Evolutionary conservation across 495 filamentous ascomycete genomes (phyloP).

Genomic region (Friedmanniomyces endolithicus): DNA sequence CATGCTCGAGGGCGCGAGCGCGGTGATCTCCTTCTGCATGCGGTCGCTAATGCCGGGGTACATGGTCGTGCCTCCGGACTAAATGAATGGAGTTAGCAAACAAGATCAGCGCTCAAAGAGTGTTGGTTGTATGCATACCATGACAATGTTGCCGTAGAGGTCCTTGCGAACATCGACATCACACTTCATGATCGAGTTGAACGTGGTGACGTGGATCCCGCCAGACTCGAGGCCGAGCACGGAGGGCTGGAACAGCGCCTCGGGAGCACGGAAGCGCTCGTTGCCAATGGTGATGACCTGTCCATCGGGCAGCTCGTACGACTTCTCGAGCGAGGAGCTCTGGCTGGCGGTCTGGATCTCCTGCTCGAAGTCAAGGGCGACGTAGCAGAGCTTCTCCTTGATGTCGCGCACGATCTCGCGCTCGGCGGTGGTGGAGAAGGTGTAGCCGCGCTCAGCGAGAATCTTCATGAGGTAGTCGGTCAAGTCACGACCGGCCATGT

Average conservation of each 20-base stretch:
- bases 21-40: slow-evolving; percentile 99
- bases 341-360: slow-evolving; percentile 99
- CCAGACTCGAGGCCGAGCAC: slow-evolving; percentile 96
- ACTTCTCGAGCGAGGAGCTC: slow-evolving; percentile 97
- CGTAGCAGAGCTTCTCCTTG: slow-evolving; percentile 99
- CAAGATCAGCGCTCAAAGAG: no score
- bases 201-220: slow-evolving; percentile 98
- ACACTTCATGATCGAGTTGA: slow-evolving; percentile 99
- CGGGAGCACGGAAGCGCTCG: slow-evolving; percentile 98
- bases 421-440: slow-evolving; percentile 99
- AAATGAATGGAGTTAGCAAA: slow-evolving; percentile 17
- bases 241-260: slow-evolving; percentile 98
- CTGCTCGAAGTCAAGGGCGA: slow-evolving; percentile 98
- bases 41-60: slow-evolving; percentile 99
- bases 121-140: slow-evolving; percentile 47
- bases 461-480: slow-evolving; percentile 99
- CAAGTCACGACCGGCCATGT: slow-evolving; percentile 99
- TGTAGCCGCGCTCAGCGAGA: slow-evolving; percentile 95
- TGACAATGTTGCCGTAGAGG: slow-evolving; percentile 99
- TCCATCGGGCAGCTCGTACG: slow-evolving; percentile 97
- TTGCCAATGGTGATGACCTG: slow-evolving; percentile 99
- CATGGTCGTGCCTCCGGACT: slow-evolving; percentile 99
- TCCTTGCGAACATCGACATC: slow-evolving; percentile 99
- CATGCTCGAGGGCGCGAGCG: slow-evolving; percentile 92
- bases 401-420: slow-evolving; percentile 99